Conservation (phyloP, 2,329 filamentous ascomycete species). For the Teratosphaeria zuluensis region DNA sequence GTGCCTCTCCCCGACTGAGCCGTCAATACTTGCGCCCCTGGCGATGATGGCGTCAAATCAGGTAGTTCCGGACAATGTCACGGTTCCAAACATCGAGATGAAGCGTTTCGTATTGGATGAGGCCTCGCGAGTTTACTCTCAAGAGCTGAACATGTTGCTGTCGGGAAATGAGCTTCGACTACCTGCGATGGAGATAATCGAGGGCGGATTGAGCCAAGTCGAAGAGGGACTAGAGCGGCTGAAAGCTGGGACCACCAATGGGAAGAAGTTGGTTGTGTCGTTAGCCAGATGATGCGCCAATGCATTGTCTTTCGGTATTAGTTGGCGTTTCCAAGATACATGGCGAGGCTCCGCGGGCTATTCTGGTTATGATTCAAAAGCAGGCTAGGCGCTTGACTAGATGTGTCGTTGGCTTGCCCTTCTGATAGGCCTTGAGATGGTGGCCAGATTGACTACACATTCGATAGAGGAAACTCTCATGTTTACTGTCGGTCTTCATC, state of each 20-base stretch:
- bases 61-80: constrained; percentile 21
- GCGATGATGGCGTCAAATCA: constrained; percentile 25
- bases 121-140: constrained; percentile 19
- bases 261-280: constrained; percentile 2
- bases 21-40: constrained; percentile 26
- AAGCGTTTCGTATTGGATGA: constrained; percentile 30
- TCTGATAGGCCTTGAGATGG: no score
- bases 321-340: background rate
- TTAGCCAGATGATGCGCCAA: background rate
- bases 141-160: constrained; percentile 25
- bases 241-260: constrained; percentile 11
- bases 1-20: background rate
- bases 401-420: background rate
- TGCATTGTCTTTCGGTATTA: background rate
- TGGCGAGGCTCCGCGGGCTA: background rate
- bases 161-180: constrained; percentile 19
- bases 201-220: constrained; percentile 27
- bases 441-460: no score
- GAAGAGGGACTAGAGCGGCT: constrained; percentile 25
- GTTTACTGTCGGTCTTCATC: no score
- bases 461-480: no score
- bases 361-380: background rate
- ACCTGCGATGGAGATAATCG: constrained; percentile 25
- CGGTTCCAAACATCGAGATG: constrained; percentile 31
- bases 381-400: background rate